These are phyloP conservation scores for Polymyxa betae DNA, from an alignment of 208 protist species.

Conservation along the genomic window DNA sequence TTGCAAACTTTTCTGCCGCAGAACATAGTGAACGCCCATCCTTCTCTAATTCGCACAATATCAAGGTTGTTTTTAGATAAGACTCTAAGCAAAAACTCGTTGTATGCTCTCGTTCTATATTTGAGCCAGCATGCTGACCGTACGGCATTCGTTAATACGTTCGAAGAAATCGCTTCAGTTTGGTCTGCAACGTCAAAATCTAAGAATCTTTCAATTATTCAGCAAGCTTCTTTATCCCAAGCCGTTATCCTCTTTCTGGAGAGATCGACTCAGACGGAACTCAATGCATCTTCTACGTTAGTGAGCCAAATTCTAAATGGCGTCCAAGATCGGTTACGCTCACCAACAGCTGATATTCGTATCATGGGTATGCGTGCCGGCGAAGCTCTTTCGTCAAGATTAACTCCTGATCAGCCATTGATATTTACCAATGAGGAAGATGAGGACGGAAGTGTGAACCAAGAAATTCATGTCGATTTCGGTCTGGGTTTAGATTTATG, in stretches of 20 bases:
- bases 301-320: background rate
- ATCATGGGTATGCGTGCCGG: conserved; percentile 15
- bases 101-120: background rate
- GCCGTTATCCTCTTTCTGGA: background rate
- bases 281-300: background rate
- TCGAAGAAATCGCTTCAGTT: background rate
- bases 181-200: background rate
- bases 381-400: background rate
- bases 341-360: background rate
- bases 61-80: background rate
- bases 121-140: background rate
- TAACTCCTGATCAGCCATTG: background rate
- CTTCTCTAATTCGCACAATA: background rate
- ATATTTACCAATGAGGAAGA: background rate
- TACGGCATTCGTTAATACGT: background rate
- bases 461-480: background rate
- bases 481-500: conserved; percentile 24
- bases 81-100: background rate
- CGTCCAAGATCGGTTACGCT: background rate
- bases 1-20: background rate
- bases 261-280: background rate
- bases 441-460: background rate
- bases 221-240: background rate
- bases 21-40: background rate
- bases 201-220: background rate